Conservation (phyloP, 1,284 basidiomycete genomes). For the Hypsizygus ulmarius region DNA sequence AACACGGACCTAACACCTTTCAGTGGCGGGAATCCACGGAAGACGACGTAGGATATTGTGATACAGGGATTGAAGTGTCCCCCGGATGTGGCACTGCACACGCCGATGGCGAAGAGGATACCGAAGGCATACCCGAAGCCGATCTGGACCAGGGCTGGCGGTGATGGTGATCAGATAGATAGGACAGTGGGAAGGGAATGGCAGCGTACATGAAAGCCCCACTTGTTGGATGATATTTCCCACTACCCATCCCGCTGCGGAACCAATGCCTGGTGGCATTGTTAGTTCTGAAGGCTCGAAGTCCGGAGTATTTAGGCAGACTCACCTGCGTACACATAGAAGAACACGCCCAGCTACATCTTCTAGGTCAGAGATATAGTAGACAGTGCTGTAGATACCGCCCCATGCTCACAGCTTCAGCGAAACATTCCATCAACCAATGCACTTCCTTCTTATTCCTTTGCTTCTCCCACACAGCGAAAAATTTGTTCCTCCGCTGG, state of each 20-base stretch:
- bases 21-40: slow-evolving; percentile 51
- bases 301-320: neutral
- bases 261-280: slow-evolving; percentile 48
- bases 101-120: slow-evolving; percentile 55
- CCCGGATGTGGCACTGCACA: slow-evolving; percentile 54
- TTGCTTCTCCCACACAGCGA: slow-evolving; percentile 51
- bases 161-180: neutral
- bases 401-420: slow-evolving; percentile 47
- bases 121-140: slow-evolving; percentile 65
- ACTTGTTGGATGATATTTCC: slow-evolving; percentile 44
- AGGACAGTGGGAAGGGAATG: slow-evolving; percentile 9
- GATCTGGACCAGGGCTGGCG: slow-evolving; percentile 55
- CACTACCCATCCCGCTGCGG: slow-evolving; percentile 53
- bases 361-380: neutral
- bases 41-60: slow-evolving; percentile 52
- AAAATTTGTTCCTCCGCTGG: slow-evolving; percentile 35
- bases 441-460: slow-evolving; percentile 46
- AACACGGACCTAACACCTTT: slow-evolving; percentile 49
- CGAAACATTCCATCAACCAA: slow-evolving; percentile 55
- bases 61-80: slow-evolving; percentile 66
- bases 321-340: slow-evolving; percentile 53
- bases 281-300: neutral
- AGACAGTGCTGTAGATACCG: neutral
- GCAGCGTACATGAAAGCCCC: slow-evolving; percentile 48
- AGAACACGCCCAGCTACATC: slow-evolving; percentile 31